Evolutionary conservation across 2,329 filamentous ascomycete genomes (phyloP).

Genomic region (Clonostachys chloroleuca): DNA sequence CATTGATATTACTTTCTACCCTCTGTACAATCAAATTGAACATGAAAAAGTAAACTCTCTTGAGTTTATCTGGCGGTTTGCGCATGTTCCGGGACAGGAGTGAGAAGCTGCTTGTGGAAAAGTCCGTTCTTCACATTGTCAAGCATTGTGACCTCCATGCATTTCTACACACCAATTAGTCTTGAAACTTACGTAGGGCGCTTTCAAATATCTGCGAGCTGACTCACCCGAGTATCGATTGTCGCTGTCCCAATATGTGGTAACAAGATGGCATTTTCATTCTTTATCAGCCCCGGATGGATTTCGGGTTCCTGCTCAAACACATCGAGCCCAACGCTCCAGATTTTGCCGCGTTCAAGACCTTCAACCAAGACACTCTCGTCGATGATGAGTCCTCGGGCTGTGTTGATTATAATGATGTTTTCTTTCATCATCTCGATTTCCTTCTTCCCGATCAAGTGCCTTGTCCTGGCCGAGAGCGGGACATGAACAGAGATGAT

Average conservation of each 20-base stretch:
- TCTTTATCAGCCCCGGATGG: constrained; percentile 3
- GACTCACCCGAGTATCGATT: constrained; percentile 4
- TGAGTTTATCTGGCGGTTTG: no score
- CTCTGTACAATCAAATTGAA: no score
- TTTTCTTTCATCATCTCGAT: constrained; percentile 68
- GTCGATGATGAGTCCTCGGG: constrained; percentile 45
- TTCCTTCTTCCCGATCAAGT: constrained; percentile 52
- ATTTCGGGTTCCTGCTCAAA: constrained; percentile 63
- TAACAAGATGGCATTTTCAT: constrained; percentile 4
- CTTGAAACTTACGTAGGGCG: not conserved
- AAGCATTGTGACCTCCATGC: constrained; percentile 1
- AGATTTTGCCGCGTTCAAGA: constrained; percentile 48
- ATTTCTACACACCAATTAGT: constrained; percentile 8
- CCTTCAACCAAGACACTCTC: not conserved
- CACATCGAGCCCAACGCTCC: constrained; percentile 63
- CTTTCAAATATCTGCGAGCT: not conserved
- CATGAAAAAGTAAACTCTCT: no score
- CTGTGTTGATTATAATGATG: constrained; percentile 64
- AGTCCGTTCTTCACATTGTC: constrained; percentile 3
- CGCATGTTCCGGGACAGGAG: no score
- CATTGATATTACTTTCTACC: no score
- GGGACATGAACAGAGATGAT: constrained; percentile 65
- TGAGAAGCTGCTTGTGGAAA: constrained; percentile 2
- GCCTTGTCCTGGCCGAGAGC: constrained; percentile 56
- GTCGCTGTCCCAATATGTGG: constrained; percentile 7